Percentiles rank a stretch among this genome's conserved stretches.
Conservation (phyloP, 176 grass and related monocot species). For the Ensete ventricosum region DNA sequence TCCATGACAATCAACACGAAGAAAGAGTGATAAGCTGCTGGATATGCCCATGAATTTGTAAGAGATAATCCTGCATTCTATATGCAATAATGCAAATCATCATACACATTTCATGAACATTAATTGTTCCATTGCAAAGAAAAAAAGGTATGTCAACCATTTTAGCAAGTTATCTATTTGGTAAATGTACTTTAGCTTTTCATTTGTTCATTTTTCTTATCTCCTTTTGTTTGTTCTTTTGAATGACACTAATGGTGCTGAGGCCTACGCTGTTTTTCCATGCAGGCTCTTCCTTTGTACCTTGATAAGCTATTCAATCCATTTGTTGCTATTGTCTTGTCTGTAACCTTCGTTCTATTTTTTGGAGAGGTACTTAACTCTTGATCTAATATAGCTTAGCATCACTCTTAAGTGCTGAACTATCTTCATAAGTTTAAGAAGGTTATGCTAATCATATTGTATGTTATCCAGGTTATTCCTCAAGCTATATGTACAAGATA, state of each 20-base stretch:
- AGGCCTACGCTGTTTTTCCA: constrained; percentile 17
- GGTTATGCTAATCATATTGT: constrained; percentile 6
- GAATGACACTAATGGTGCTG: constrained; percentile 14
- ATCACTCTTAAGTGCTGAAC: neutral
- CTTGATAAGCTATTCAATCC: constrained; percentile 98
- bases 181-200: neutral
- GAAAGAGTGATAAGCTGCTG: too few relatives aligned
- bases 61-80: too few relatives aligned
- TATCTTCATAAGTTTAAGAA: constrained; percentile 16
- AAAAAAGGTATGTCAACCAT: neutral
- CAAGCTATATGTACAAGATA: constrained; percentile 99
- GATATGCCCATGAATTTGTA: too few relatives aligned
- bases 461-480: constrained; percentile 77
- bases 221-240: neutral
- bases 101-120: too few relatives aligned
- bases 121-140: too few relatives aligned
- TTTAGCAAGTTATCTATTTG: neutral
- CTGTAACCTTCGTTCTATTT: constrained; percentile 94
- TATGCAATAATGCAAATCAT: too few relatives aligned
- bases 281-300: constrained; percentile 96
- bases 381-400: constrained; percentile 8
- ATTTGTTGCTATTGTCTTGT: constrained; percentile 87
- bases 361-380: constrained; percentile 75
- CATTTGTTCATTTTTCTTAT: neutral
- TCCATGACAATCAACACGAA: too few relatives aligned